These are phyloP conservation scores for Penicillium coprophilum DNA, from an alignment of 495 filamentous ascomycete species.

Conservation along the genomic window DNA sequence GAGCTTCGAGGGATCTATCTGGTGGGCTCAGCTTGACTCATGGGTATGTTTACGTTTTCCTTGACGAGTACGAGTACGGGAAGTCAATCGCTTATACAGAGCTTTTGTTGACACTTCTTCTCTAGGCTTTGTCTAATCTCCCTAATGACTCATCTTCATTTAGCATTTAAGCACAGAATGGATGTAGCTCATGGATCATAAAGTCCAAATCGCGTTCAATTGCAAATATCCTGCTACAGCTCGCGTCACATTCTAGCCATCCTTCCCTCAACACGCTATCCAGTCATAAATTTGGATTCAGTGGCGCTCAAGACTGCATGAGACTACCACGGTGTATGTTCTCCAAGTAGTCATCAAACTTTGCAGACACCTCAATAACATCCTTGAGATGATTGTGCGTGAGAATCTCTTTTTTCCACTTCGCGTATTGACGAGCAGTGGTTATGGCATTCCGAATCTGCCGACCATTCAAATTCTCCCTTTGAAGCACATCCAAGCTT, in stretches of 20 bases:
- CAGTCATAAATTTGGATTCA: neutral
- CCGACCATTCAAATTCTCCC: slow-evolving; percentile 39
- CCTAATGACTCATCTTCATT: slow-evolving; percentile 26
- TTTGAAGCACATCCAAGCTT: slow-evolving; percentile 21
- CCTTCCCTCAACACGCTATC: neutral
- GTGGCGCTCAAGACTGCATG: neutral
- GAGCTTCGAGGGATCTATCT: slow-evolving; percentile 33
- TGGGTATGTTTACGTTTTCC: slow-evolving; percentile 27
- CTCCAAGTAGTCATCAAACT: slow-evolving; percentile 15
- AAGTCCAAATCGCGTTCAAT: slow-evolving; percentile 1
- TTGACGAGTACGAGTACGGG: neutral
- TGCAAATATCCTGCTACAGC: neutral
- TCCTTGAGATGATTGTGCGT: slow-evolving; percentile 22
- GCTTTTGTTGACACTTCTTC: neutral
- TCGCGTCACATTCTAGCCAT: neutral
- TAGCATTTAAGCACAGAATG: slow-evolving; percentile 4
- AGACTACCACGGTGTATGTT: neutral
- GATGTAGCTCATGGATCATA: neutral
- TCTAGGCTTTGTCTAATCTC: slow-evolving; percentile 30
- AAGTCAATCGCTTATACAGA: neutral
- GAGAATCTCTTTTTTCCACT: slow-evolving; percentile 18
- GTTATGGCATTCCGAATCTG: slow-evolving; percentile 32
- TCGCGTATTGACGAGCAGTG: slow-evolving; percentile 23
- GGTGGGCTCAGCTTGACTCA: slow-evolving; percentile 40
- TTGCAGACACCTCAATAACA: slow-evolving; percentile 19